Base-by-base conservation (phyloP, 768 basidiomycete genomes). In the Steccherinum ochraceum region DNA sequence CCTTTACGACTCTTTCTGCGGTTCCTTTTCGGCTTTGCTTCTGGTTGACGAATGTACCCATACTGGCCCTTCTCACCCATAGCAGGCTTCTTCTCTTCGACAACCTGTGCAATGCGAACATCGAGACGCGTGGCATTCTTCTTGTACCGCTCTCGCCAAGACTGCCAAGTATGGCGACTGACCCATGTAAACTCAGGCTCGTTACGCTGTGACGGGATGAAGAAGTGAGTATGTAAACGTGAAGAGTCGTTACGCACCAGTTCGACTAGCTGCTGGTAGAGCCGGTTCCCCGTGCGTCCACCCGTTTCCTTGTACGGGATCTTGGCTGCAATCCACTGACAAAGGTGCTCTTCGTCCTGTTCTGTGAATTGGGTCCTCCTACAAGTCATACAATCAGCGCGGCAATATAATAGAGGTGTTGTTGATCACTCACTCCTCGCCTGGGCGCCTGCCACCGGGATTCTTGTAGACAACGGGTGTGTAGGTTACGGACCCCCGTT, bases 131-230 rank as follows among this genome's bases (percentile, higher is more conserved):
- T 61, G 0, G 86, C 71, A 53, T 92, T 85, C 67, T 91, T 91
- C 72, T 91, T 90, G 70, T 92, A 92, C 24, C 89, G 75, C 61
- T 92, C 89, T 23, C 89, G 79, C 89, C 89, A 92, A 13, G 89
- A 92, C 56, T 90, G 87, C 89, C 89, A 92, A 2, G 88, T 89
- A 62, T 92, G 89, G 13, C 88, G 81, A 21, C 72, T 74, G 18
- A 89, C 89, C 89, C 89, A 91, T 0, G 77, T 72, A 58, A 80
- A 89, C 55, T 87, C 86, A 1, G 86, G 83, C 54, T 89, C 84
- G 46, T 68, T 67, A 45, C 71, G 72, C 87, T 7, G 27, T 16
- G n/a, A 19, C 20, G n/a, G 1, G 48, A 16, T 12, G 30, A 42
- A 12, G 5, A 12, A 21, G 50, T 18, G 26, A 40, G 40, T 52